These are phyloP conservation scores for Nematocida sp. DNA, from an alignment of 371 early-diverging fungal genomes.

Conservation along the genomic window DNA sequence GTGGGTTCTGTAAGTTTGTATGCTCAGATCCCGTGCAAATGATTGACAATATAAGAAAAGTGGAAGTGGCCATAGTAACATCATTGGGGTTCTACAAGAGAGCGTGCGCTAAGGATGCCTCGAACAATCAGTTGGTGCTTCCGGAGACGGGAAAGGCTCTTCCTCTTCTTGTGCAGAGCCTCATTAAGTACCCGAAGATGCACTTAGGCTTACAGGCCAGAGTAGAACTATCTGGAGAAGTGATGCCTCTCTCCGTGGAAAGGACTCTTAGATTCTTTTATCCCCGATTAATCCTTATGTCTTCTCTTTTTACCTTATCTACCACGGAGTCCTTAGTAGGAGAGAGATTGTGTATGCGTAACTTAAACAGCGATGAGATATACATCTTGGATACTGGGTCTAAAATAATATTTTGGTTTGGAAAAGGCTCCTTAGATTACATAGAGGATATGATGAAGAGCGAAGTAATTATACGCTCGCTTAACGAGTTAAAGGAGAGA, in stretches of 20 bases:
- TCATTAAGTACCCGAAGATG: conserved; percentile 59
- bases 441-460: conserved; percentile 42
- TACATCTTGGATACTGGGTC: conserved; percentile 64
- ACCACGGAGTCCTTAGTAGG: conserved; percentile 43
- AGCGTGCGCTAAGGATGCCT: conserved; percentile 58
- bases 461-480: background rate
- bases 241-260: conserved; percentile 56
- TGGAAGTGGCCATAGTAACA: conserved; percentile 50
- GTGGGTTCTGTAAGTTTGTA: conserved; percentile 58
- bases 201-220: conserved; percentile 12
- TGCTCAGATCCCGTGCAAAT: conserved; percentile 42
- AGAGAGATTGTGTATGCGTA: conserved; percentile 50
- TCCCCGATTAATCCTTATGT: conserved; percentile 63
- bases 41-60: conserved; percentile 55
- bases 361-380: conserved; percentile 59
- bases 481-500: conserved; percentile 28
- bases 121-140: conserved; percentile 62
- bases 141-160: conserved; percentile 65
- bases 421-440: conserved; percentile 59
- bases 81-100: conserved; percentile 60
- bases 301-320: conserved; percentile 59
- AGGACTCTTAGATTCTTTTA: conserved; percentile 65
- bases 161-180: conserved; percentile 62
- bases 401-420: conserved; percentile 63
- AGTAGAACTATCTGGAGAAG: conserved; percentile 18